These are phyloP conservation scores for Elsinoe perseae DNA, from an alignment of 2,329 filamentous ascomycete genomes.

Conservation along the genomic window DNA sequence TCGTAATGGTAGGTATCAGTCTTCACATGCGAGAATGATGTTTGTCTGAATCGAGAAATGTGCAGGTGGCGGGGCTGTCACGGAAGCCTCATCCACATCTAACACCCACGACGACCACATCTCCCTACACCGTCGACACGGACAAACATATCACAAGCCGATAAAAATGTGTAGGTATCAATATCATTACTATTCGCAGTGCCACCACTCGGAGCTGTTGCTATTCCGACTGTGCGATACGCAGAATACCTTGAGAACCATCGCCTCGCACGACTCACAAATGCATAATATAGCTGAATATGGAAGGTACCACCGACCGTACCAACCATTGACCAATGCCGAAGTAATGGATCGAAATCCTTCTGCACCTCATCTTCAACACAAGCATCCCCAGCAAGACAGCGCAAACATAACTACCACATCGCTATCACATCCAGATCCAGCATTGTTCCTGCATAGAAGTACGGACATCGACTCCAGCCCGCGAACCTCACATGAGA, in stretches of 20 bases:
- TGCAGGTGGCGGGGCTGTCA: neutral
- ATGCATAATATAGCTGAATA: neutral
- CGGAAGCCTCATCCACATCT: neutral
- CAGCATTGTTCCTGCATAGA: neutral
- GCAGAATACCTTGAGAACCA: no score
- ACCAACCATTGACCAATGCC: slow-evolving; percentile 14
- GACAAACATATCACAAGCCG: neutral
- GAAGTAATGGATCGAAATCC: neutral
- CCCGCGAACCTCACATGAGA: no score
- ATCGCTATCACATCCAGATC: neutral
- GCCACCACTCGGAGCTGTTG: slow-evolving; percentile 26
- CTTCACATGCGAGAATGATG: neutral
- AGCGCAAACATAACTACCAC: neutral
- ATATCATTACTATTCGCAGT: slow-evolving; percentile 27
- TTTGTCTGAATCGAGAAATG: neutral
- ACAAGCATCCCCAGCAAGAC: slow-evolving; percentile 19
- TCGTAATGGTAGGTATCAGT: neutral
- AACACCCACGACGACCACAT: neutral
- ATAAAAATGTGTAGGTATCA: slow-evolving; percentile 31
- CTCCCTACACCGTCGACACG: neutral
- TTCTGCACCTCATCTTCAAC: slow-evolving; percentile 19
- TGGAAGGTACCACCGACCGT: slow-evolving; percentile 15
- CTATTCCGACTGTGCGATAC: slow-evolving; percentile 24
- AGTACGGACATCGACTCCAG: neutral
- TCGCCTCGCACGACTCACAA: neutral